Base-by-base conservation (phyloP, 2,329 filamentous ascomycete genomes). In the Pseudogymnoascus sp. region DNA sequence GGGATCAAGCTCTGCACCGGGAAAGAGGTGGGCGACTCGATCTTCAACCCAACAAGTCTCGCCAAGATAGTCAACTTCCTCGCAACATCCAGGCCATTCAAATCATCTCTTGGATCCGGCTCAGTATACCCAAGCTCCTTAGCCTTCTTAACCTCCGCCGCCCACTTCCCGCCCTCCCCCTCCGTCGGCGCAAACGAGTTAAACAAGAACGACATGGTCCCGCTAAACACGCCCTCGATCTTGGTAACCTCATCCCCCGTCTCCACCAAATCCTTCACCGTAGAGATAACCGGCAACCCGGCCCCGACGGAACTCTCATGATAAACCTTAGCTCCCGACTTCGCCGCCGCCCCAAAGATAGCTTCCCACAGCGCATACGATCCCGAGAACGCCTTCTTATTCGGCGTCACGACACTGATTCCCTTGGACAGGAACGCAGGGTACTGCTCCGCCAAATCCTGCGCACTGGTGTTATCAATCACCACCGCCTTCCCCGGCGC, bases 151-250 rank as follows among this genome's bases (percentile, higher is more conserved):
- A 99, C 95, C 73, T 96, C 93, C 60, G 89, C 89, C 47, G 91
- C 95, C 88, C 96, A 99, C 72, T 88, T 86, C 62, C 90, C 91
- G 36, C 89, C 90, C 21, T 81, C 79, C 4, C 88, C 89, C 60
- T 86, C 84, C 2, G 87, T 86, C 0, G 95, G 95, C 60, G 93
- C 91, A 75, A 97, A 99, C 21, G 86, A 93, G 81, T 97, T 97
- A 86, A 99, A 97, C 42, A 99, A 82, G 82, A 97, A 99, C 40
- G 90, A 96, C 86, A 99, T 93, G 63, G 95, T 99, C 67, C 95
- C 95, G 66, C 91, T 96, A 79, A 99, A 97, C 61, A 99, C 93
- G 68, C 95, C 95, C 78, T 97, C 93, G 69, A 99, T 96, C 78
- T 88, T 93, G 63, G 85, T 91, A 4, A 99, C 88, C 74, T 91